These are phyloP conservation scores for Trichophyton mentagrophytes DNA, from an alignment of 2,329 filamentous ascomycete genomes.

Conservation along the genomic window DNA sequence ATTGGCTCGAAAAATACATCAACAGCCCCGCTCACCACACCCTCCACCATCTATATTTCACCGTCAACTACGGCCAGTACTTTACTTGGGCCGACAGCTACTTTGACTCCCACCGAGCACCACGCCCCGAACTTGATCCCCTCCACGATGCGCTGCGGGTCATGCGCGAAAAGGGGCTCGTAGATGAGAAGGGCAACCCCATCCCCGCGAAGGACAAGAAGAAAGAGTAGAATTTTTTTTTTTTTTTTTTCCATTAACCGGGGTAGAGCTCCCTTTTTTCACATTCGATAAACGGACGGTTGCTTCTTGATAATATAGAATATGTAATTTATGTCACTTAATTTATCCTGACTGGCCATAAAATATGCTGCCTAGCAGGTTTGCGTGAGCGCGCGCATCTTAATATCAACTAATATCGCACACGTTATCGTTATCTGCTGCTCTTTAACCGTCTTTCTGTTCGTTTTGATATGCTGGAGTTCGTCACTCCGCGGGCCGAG, in stretches of 20 bases:
- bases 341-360: not conserved
- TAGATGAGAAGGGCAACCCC: slow-evolving; percentile 3
- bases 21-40: slow-evolving; percentile 79
- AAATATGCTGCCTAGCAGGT: not conserved
- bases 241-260: no score
- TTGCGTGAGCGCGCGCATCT: not conserved
- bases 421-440: not conserved
- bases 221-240: not conserved
- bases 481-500: not conserved
- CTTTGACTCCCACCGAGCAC: slow-evolving; percentile 5
- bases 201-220: slow-evolving; percentile 4
- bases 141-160: slow-evolving; percentile 7
- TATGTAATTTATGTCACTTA: not conserved
- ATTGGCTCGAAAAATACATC: slow-evolving; percentile 46
- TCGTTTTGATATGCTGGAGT: not conserved
- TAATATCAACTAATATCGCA: not conserved
- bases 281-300: not conserved
- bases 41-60: slow-evolving; percentile 65
- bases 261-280: not conserved
- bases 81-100: slow-evolving; percentile 40
- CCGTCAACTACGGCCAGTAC: slow-evolving; percentile 78
- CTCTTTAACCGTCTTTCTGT: not conserved
- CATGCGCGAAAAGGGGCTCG: slow-evolving; percentile 7
- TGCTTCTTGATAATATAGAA: slow-evolving; percentile 1
- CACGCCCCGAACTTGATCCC: slow-evolving; percentile 4